phyloP scores from a whole-genome alignment of 225 moss, liverwort and hornwort species.

The Antitrichia curtipendula region DNA sequence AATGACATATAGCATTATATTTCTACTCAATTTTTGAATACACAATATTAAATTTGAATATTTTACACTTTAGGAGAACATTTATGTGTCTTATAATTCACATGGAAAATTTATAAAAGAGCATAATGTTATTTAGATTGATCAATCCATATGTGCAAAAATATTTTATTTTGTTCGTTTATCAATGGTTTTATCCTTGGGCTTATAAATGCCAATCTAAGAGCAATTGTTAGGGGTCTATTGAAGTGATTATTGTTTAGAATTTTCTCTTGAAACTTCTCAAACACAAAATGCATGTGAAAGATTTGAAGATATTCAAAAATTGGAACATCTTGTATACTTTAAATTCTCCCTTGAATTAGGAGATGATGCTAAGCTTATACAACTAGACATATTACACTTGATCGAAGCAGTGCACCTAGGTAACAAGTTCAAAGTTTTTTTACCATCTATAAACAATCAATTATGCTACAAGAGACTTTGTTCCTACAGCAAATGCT shows the following conservation, averaged over 20 bases:
- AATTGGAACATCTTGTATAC: neutral
- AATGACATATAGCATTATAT: too few species aligned
- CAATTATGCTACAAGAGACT: neutral
- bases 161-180: fast-evolving
- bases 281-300: neutral
- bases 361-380: neutral
- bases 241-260: fast-evolving
- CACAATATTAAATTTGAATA: neutral
- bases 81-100: neutral
- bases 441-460: neutral
- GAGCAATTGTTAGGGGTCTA: fast-evolving
- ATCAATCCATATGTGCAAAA: too few species aligned
- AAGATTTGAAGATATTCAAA: neutral
- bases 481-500: neutral
- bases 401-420: neutral
- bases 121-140: neutral
- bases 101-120: neutral
- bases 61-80: fast-evolving
- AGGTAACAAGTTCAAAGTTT: neutral
- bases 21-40: too few species aligned
- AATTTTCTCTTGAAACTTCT: neutral
- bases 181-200: fast-evolving
- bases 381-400: fast-evolving
- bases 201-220: neutral
- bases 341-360: neutral